A percentile compares a stretch with the other conserved stretches of the same genome.
Evolutionary conservation across 1,284 basidiomycete genomes (phyloP).

Genomic region (Athelia psychrophila): DNA sequence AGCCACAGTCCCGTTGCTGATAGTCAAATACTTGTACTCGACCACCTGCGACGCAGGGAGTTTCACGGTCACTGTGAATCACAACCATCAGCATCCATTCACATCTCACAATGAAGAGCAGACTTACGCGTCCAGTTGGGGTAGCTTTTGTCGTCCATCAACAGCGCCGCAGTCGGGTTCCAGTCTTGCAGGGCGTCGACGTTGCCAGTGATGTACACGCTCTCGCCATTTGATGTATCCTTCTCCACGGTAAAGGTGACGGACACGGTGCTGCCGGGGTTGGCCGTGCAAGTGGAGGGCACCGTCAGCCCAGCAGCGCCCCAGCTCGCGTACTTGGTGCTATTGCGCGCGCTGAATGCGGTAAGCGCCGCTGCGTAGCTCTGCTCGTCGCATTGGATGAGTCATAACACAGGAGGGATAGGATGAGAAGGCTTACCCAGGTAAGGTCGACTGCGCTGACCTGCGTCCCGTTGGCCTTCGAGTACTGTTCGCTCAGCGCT

Average conservation of each 20-base stretch:
- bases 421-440: constrained; percentile 20
- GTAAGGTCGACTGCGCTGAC: constrained; percentile 39
- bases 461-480: constrained; percentile 27
- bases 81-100: constrained; percentile 2
- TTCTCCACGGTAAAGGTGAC: constrained; percentile 41
- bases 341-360: constrained; percentile 18
- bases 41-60: constrained; percentile 37
- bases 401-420: background rate
- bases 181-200: constrained; percentile 35
- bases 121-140: constrained; percentile 41
- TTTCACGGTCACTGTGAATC: constrained; percentile 34
- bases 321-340: constrained; percentile 28
- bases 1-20: constrained; percentile 29
- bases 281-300: constrained; percentile 17
- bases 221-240: constrained; percentile 39
- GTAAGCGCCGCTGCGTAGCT: constrained; percentile 22
- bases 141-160: constrained; percentile 34
- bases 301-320: constrained; percentile 35
- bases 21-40: constrained; percentile 47
- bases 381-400: background rate
- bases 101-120: constrained; percentile 5
- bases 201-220: constrained; percentile 42
- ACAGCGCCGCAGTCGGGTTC: constrained; percentile 34
- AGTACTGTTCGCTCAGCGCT: constrained; percentile 39
- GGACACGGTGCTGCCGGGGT: constrained; percentile 21